phyloP scores from a whole-genome alignment of 257 asterid species.

The Forsythia suspensa region DNA sequence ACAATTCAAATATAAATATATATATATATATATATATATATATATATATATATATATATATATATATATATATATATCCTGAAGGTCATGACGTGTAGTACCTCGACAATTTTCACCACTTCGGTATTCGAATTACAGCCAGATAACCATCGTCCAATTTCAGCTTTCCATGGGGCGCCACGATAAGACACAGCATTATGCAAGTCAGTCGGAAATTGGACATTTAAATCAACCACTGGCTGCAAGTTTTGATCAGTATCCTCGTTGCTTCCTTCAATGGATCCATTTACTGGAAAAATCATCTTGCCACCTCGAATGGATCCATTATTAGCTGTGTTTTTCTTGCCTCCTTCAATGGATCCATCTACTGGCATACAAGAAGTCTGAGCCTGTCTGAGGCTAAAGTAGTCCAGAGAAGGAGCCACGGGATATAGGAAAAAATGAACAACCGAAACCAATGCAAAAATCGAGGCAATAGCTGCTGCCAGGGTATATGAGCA shows the following conservation, averaged over 20 bases:
- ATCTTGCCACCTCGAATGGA: slow-evolving; percentile 24
- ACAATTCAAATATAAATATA: background rate
- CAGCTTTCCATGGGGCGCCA: slow-evolving; percentile 92
- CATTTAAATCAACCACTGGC: slow-evolving; percentile 48
- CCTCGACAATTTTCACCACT: slow-evolving; percentile 71
- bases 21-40: too few species aligned
- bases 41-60: too few species aligned
- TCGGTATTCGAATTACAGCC: slow-evolving; percentile 56
- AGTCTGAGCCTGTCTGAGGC: slow-evolving; percentile 44
- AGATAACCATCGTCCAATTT: slow-evolving; percentile 86
- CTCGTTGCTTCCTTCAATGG: slow-evolving; percentile 28
- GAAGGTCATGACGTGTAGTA: slow-evolving; percentile 23
- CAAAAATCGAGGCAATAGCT: slow-evolving; percentile 57
- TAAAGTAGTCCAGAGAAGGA: slow-evolving; percentile 58
- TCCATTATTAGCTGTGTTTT: slow-evolving; percentile 5
- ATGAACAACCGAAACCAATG: slow-evolving; percentile 72
- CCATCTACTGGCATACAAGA: slow-evolving; percentile 50
- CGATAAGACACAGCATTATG: slow-evolving; percentile 71
- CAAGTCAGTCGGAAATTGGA: slow-evolving; percentile 58
- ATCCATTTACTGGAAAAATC: slow-evolving; percentile 16
- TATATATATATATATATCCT: background rate
- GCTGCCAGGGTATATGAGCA: slow-evolving; percentile 79
- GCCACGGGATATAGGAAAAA: slow-evolving; percentile 61
- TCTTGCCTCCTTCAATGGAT: slow-evolving; percentile 23
- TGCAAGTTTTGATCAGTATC: slow-evolving; percentile 20